A percentile compares a stretch with the other conserved stretches of the same genome.
phyloP scores from a whole-genome alignment of 148 eudicot species.

The Spergularia marina region DNA sequence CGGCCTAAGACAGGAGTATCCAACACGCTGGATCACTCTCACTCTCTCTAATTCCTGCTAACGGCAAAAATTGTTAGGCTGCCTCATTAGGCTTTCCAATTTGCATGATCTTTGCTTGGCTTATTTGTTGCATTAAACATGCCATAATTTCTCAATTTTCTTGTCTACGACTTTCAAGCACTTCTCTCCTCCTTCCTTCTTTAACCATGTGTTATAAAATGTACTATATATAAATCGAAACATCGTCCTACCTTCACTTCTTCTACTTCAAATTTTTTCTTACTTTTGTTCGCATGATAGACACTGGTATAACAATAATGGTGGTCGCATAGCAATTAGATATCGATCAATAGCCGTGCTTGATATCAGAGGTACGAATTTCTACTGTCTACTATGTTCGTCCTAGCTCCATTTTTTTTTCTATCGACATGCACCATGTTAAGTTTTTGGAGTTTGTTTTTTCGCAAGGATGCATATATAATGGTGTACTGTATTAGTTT shows the following conservation, averaged over 20 bases:
- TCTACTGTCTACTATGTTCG: too few species aligned
- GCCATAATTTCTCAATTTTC: background rate
- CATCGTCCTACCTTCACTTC: too few species aligned
- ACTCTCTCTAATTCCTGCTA: background rate
- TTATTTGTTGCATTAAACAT: background rate
- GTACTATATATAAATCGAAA: too few species aligned
- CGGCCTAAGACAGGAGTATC: background rate
- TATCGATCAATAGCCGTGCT: background rate
- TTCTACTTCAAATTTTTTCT: too few species aligned
- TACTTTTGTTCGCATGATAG: too few species aligned
- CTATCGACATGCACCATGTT: too few species aligned
- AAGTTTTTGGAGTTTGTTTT: too few species aligned
- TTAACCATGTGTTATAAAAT: too few species aligned
- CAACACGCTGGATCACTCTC: background rate
- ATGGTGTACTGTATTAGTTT: too few species aligned
- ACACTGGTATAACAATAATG: too few species aligned
- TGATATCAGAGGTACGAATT: background rate
- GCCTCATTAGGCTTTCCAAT: background rate
- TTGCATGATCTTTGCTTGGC: conserved; percentile 17
- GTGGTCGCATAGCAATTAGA: background rate
- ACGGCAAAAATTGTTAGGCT: conserved; percentile 10
- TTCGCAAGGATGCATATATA: too few species aligned
- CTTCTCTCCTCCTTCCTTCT: background rate
- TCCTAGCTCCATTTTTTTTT: too few species aligned
- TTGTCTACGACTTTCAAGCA: background rate